phyloP scores from a whole-genome alignment of 192 early-diverging fungal species.

The Phycomyces blakesleeanus region DNA sequence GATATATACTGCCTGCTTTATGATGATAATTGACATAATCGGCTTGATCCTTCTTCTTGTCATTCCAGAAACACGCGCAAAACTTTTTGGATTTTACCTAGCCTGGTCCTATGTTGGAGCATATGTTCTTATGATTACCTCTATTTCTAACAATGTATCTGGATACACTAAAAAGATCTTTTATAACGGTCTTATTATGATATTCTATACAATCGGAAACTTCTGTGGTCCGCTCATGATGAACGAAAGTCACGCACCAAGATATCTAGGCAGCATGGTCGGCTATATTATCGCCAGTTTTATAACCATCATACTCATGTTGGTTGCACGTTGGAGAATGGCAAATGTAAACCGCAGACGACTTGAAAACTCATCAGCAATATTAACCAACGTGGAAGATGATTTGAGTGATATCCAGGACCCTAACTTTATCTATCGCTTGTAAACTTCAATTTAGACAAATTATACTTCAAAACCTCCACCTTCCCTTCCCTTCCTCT shows the following conservation, averaged over 20 bases:
- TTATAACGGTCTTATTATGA: conserved; percentile 17
- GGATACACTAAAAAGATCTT: conserved; percentile 33
- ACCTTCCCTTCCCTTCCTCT: too few species aligned
- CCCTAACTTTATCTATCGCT: conserved; percentile 16
- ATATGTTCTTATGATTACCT: conserved; percentile 16
- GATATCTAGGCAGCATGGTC: conserved; percentile 2
- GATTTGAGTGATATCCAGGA: conserved; percentile 19
- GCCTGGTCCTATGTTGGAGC: conserved; percentile 16
- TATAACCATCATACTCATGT: conserved; percentile 2
- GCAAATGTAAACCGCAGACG: conserved; percentile 4
- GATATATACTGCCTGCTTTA: conserved; percentile 15
- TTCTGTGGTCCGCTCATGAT: conserved; percentile 20
- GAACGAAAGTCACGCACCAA: conserved; percentile 5
- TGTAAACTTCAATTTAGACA: background rate
- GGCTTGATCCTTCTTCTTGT: conserved; percentile 22
- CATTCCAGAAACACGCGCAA: conserved; percentile 9
- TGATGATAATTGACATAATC: conserved; percentile 19
- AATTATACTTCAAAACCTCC: too few species aligned
- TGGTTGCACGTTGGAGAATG: conserved; percentile 9
- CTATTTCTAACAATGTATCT: conserved; percentile 24
- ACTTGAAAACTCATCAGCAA: background rate
- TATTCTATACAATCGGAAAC: conserved; percentile 22
- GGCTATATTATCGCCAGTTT: conserved; percentile 9
- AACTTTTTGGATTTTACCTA: conserved; percentile 23
- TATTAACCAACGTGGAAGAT: conserved; percentile 10